Percentiles rank a stretch among this genome's conserved stretches.
Conservation (phyloP, 345 rosid species). For the Nasturtium officinale region DNA sequence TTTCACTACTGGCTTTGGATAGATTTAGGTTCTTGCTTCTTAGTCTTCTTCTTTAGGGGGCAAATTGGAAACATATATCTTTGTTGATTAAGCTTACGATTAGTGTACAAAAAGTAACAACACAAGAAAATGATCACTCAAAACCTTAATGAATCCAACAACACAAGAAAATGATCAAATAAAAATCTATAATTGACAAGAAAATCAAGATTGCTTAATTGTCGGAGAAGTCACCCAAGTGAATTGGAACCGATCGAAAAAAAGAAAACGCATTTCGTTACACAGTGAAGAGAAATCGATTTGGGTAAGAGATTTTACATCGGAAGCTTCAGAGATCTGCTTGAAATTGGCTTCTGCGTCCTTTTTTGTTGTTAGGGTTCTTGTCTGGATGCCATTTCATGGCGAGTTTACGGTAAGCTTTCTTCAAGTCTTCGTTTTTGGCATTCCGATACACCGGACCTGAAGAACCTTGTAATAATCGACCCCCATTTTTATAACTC, state of each 20-base stretch:
- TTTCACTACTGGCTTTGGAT: background rate
- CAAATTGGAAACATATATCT: background rate
- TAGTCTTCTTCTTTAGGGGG: background rate
- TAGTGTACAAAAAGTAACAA: background rate
- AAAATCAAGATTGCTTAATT: background rate
- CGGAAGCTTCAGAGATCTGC: slow-evolving; percentile 94
- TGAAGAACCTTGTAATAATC: slow-evolving; percentile 79
- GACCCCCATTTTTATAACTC: slow-evolving; percentile 63
- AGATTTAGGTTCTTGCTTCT: background rate
- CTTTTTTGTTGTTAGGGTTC: slow-evolving; percentile 82
- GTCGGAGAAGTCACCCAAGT: slow-evolving; percentile 12
- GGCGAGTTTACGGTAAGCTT: slow-evolving; percentile 85
- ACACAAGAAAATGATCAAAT: background rate
- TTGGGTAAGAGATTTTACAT: slow-evolving; percentile 48
- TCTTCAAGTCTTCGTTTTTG: slow-evolving; percentile 83
- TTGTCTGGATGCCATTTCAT: slow-evolving; percentile 97
- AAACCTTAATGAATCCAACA: slow-evolving; percentile 50
- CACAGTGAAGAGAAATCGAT: background rate
- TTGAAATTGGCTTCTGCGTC: slow-evolving; percentile 90
- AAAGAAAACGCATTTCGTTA: background rate
- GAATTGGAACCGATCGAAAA: background rate
- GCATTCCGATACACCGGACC: slow-evolving; percentile 79
- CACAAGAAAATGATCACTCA: slow-evolving; percentile 59
- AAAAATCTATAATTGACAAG: background rate
- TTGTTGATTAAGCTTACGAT: background rate